phyloP scores from a whole-genome alignment of 805 yeast species.

The Tetrapisispora namnaoensis region DNA sequence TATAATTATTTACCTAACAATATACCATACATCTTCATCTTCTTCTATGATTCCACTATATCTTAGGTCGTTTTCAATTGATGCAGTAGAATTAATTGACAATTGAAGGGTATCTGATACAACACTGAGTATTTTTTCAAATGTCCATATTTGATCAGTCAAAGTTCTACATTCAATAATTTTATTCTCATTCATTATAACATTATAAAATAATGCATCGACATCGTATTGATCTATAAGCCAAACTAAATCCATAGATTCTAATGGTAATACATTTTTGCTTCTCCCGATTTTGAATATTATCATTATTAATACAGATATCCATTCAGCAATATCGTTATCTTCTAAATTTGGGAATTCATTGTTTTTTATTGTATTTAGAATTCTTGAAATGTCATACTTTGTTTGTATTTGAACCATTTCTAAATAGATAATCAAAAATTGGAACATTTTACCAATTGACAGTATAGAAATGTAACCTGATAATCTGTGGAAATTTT shows the following conservation, averaged over 20 bases:
- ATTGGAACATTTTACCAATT: constrained; percentile 17
- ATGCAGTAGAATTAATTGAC: constrained; percentile 5
- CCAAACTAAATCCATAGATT: constrained; percentile 12
- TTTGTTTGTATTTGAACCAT: constrained; percentile 11
- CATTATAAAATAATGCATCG: constrained; percentile 21
- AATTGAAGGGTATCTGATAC: constrained; percentile 12
- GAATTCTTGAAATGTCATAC: constrained; percentile 2
- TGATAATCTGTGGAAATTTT: constrained; percentile 15
- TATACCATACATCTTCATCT: constrained; percentile 3
- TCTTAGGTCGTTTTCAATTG: background rate
- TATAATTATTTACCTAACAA: background rate
- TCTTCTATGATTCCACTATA: background rate
- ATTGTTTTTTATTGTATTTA: constrained; percentile 4
- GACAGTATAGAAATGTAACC: constrained; percentile 13
- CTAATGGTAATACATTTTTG: constrained; percentile 10
- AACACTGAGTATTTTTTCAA: constrained; percentile 2
- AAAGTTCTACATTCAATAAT: constrained; percentile 8
- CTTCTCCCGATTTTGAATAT: constrained; percentile 11
- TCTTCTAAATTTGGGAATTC: background rate
- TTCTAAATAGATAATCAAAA: constrained; percentile 9
- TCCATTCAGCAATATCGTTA: constrained; percentile 7
- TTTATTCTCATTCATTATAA: constrained; percentile 6
- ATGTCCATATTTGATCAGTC: constrained; percentile 10
- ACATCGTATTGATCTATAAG: constrained; percentile 20
- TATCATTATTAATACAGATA: constrained; percentile 13